Conservation (phyloP, 768 basidiomycete genomes). For the Myochromella boudieri region DNA sequence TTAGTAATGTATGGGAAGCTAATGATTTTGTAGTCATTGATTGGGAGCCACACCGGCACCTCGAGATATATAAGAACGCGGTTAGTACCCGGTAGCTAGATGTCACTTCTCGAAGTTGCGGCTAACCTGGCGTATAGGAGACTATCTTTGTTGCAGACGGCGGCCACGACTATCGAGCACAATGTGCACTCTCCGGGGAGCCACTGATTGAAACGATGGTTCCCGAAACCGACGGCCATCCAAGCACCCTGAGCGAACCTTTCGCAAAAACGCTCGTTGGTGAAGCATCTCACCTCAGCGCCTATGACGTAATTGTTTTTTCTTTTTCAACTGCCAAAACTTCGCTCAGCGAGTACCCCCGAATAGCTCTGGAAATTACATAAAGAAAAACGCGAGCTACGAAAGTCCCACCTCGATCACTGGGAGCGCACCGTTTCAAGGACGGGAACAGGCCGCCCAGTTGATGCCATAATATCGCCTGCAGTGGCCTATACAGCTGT, state of each 20-base stretch:
- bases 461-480: slow-evolving; percentile 74
- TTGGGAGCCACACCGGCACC: slow-evolving; percentile 58
- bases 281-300: slow-evolving; percentile 34
- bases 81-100: slow-evolving; percentile 20
- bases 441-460: slow-evolving; percentile 66
- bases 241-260: slow-evolving; percentile 35
- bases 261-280: slow-evolving; percentile 47
- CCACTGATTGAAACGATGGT: slow-evolving; percentile 58
- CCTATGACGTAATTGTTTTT: slow-evolving; percentile 38
- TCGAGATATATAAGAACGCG: slow-evolving; percentile 46
- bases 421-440: slow-evolving; percentile 52
- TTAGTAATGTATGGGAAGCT: slow-evolving; percentile 6
- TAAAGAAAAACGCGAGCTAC: slow-evolving; percentile 45
- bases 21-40: slow-evolving; percentile 49
- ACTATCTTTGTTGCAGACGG: slow-evolving; percentile 52
- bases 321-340: slow-evolving; percentile 12
- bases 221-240: slow-evolving; percentile 27
- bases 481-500: slow-evolving; percentile 59
- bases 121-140: slow-evolving; percentile 31
- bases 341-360: slow-evolving; percentile 15
- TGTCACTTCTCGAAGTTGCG: not conserved
- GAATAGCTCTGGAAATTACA: slow-evolving; percentile 65
- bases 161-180: slow-evolving; percentile 44
- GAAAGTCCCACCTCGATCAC: slow-evolving; percentile 60
- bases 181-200: slow-evolving; percentile 50